These are phyloP conservation scores for Protomyces macrosporus DNA, from an alignment of 1,139 yeast species.

Conservation along the genomic window DNA sequence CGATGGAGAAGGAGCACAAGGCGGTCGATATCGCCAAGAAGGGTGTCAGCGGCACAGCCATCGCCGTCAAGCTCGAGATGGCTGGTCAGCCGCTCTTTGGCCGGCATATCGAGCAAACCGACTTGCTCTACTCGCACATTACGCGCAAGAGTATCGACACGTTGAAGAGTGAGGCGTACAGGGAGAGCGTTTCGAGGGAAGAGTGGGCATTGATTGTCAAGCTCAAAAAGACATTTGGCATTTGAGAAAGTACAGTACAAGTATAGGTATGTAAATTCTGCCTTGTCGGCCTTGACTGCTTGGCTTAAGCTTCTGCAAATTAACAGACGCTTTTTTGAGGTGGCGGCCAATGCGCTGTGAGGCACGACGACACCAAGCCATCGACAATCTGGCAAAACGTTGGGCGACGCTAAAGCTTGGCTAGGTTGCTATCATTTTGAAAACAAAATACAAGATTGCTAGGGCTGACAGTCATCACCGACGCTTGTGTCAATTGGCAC, in stretches of 20 bases:
- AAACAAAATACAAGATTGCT: too few relatives aligned
- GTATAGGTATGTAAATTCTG: background rate
- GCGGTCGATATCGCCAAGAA: slow-evolving; percentile 72
- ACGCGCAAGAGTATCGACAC: slow-evolving; percentile 88
- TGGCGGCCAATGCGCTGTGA: too few relatives aligned
- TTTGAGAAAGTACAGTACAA: slow-evolving; percentile 37
- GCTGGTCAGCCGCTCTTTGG: slow-evolving; percentile 97
- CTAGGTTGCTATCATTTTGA: too few relatives aligned
- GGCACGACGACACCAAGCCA: too few relatives aligned
- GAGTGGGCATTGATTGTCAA: slow-evolving; percentile 91
- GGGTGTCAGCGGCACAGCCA: slow-evolving; percentile 97
- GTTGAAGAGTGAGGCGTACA: slow-evolving; percentile 96
- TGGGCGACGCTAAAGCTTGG: too few relatives aligned
- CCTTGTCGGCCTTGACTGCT: background rate
- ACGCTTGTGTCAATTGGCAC: too few relatives aligned
- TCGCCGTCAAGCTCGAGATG: slow-evolving; percentile 93
- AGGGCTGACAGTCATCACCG: too few relatives aligned
- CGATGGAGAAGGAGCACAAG: slow-evolving; percentile 87
- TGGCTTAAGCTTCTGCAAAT: background rate
- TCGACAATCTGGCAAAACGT: too few relatives aligned
- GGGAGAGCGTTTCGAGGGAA: slow-evolving; percentile 86
- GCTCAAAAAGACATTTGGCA: slow-evolving; percentile 80
- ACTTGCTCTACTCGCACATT: slow-evolving; percentile 78
- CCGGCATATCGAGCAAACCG: slow-evolving; percentile 93
- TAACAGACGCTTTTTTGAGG: too few relatives aligned